phyloP scores from a whole-genome alignment of 495 filamentous ascomycete genomes.

The Podospora comata region DNA sequence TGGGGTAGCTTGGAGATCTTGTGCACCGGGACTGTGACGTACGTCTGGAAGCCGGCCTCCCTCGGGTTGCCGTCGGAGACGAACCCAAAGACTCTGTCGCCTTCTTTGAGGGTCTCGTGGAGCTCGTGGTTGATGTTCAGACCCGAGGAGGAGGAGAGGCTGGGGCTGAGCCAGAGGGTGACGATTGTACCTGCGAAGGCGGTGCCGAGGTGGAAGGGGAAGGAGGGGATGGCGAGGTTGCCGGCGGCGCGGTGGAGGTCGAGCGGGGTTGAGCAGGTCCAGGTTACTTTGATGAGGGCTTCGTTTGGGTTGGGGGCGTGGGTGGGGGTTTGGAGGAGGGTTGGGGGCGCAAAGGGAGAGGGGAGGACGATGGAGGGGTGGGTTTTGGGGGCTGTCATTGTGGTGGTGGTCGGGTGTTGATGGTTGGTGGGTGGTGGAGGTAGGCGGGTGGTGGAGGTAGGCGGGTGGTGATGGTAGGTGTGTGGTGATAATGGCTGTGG shows the following conservation, averaged over 20 bases:
- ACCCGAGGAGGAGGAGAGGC: background rate
- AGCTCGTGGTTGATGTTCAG: conserved; percentile 32
- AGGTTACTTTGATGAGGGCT: conserved; percentile 42
- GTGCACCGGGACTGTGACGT: conserved; percentile 38
- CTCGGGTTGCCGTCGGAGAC: conserved; percentile 33
- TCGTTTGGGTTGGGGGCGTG: conserved; percentile 37
- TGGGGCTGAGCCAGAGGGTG: conserved; percentile 23
- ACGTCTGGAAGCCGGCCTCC: conserved; percentile 48
- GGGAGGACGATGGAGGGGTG: conserved; percentile 33
- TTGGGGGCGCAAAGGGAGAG: background rate
- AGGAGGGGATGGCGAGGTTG: conserved; percentile 41
- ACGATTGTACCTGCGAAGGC: conserved; percentile 45
- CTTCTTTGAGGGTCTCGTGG: conserved; percentile 28
- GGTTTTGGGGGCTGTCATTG: background rate
- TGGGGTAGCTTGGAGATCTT: conserved; percentile 39
- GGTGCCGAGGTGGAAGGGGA: conserved; percentile 40
- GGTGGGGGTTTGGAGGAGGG: conserved; percentile 36
- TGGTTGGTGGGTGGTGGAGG: background rate
- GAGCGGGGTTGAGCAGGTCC: conserved; percentile 53
- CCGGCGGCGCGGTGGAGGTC: conserved; percentile 55
- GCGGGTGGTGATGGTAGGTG: background rate
- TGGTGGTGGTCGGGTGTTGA: background rate
- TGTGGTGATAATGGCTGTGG: background rate
- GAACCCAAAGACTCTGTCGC: conserved; percentile 52
- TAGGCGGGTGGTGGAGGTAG: background rate